A percentile compares a stretch with the other conserved stretches of the same genome.
Conservation (phyloP, 192 early-diverging fungal genomes). For the Linnemannia schmuckeri region DNA sequence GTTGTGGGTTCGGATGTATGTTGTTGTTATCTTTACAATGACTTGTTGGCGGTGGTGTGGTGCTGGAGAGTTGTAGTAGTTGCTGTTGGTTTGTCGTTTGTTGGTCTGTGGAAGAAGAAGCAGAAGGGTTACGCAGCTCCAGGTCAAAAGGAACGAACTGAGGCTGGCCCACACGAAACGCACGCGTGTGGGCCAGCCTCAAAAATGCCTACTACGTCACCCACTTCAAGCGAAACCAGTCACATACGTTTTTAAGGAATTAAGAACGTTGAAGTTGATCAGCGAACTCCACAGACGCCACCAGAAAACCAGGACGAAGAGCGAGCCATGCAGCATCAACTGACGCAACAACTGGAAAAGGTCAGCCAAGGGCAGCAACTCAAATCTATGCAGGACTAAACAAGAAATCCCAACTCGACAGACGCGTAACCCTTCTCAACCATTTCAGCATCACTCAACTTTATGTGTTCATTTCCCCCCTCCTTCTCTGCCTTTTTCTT, state of each 20-base stretch:
- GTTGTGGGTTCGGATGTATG: neutral
- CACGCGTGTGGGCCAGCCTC: too few relatives aligned
- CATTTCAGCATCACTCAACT: neutral
- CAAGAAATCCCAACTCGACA: neutral
- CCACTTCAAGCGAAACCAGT: neutral
- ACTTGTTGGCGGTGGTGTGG: too few relatives aligned
- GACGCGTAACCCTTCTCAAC: neutral
- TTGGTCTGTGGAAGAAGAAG: neutral
- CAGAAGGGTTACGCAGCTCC: neutral
- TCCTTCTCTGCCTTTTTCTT: neutral
- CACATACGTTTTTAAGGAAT: neutral
- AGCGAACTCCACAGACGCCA: neutral
- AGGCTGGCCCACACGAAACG: slow-evolving; percentile 5
- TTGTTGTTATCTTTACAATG: neutral
- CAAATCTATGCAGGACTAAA: neutral
- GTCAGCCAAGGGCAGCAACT: slow-evolving; percentile 6
- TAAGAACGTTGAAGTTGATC: neutral
- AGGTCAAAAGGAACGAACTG: neutral
- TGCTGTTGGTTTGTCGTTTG: neutral
- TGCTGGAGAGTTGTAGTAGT: neutral
- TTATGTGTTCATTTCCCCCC: neutral
- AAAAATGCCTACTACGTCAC: slow-evolving; percentile 15
- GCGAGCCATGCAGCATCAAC: slow-evolving; percentile 33
- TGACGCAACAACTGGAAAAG: slow-evolving; percentile 40
- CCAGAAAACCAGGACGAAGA: neutral